These are phyloP conservation scores for Apiospora hydei DNA, from an alignment of 2,329 filamentous ascomycete genomes.

Conservation along the genomic window DNA sequence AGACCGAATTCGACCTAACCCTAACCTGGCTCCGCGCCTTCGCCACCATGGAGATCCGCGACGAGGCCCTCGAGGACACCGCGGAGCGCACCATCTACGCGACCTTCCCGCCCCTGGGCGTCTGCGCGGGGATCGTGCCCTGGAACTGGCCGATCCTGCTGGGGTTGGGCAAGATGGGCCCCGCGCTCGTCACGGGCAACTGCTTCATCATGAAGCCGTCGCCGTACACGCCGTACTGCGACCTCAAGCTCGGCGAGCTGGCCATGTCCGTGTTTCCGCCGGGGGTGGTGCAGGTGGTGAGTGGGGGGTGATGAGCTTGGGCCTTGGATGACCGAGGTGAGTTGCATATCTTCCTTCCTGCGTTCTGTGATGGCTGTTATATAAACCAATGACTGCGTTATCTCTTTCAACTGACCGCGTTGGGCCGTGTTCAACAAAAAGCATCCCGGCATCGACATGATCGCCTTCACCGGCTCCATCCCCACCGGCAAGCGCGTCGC, in stretches of 20 bases:
- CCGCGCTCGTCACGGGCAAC: conserved; percentile 64
- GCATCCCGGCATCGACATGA: conserved; percentile 68
- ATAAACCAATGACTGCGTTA: too few species aligned
- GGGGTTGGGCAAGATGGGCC: conserved; percentile 60
- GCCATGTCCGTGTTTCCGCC: conserved; percentile 64
- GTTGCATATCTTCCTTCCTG: background rate
- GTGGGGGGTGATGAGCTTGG: conserved; percentile 68
- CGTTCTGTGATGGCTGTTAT: too few species aligned
- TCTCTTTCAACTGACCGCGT: too few species aligned
- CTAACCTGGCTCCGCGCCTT: conserved; percentile 41
- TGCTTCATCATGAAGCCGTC: conserved; percentile 45
- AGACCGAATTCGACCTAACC: conserved; percentile 35
- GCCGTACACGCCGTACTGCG: conserved; percentile 53
- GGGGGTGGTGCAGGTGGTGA: conserved; percentile 66
- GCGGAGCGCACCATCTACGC: conserved; percentile 43
- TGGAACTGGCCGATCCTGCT: conserved; percentile 66
- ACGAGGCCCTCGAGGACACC: conserved; percentile 50
- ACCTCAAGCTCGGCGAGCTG: conserved; percentile 66
- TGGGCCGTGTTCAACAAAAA: background rate
- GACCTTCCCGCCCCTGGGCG: conserved; percentile 50
- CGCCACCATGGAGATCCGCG: conserved; percentile 42
- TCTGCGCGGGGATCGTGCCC: conserved; percentile 56
- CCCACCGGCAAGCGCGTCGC: conserved; percentile 64
- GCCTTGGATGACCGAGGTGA: conserved; percentile 56
- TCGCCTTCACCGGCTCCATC: conserved; percentile 66